phyloP scores from a whole-genome alignment of 1,284 basidiomycete species.

The Rhodotorula sp. region DNA sequence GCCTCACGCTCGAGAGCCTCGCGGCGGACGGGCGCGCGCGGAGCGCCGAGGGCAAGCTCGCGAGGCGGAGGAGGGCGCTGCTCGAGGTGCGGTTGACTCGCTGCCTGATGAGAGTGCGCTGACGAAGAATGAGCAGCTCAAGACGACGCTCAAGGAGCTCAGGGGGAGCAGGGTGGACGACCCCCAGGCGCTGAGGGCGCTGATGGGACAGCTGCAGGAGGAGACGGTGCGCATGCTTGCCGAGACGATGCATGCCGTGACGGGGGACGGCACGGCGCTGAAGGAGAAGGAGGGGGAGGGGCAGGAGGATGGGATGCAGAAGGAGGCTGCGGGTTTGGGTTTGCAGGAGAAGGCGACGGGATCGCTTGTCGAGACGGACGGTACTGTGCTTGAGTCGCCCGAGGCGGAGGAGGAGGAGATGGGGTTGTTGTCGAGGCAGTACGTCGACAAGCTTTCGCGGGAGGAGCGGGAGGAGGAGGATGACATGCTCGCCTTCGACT shows the following conservation, averaged over 20 bases:
- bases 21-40: conserved; percentile 63
- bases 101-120: neutral
- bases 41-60: conserved; percentile 64
- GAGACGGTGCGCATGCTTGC: conserved; percentile 57
- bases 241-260: conserved; percentile 5
- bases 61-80: conserved; percentile 66
- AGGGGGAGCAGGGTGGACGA: conserved; percentile 68
- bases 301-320: neutral
- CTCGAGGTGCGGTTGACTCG: conserved; percentile 59
- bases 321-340: neutral
- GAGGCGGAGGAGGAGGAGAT: neutral
- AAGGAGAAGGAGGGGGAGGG: neutral
- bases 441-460: neutral
- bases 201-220: conserved; percentile 67
- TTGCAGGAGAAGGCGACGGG: neutral
- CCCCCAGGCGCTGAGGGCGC: conserved; percentile 64
- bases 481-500: conserved; percentile 23
- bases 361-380: neutral
- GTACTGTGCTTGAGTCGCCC: neutral
- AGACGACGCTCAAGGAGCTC: conserved; percentile 68
- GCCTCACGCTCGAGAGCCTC: conserved; percentile 62
- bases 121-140: conserved; percentile 57
- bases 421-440: no score
- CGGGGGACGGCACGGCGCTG: neutral
- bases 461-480: conserved; percentile 8